Evolutionary conservation across 345 rosid species (phyloP).

Genomic region (Syzygium grande): DNA sequence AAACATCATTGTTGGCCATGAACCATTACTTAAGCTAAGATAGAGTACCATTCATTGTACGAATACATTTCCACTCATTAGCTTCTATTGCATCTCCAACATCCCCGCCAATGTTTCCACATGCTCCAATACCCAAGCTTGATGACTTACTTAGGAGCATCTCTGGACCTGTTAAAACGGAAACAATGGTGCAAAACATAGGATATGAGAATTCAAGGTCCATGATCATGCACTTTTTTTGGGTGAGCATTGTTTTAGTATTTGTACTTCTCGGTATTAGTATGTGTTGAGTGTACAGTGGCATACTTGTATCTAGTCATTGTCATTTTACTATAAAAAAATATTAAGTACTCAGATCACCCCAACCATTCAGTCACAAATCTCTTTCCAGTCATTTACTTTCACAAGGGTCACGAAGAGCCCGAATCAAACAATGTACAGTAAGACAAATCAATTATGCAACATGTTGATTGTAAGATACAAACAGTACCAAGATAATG

Average conservation of each 20-base stretch:
- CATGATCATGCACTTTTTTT: neutral
- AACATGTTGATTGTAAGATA: neutral
- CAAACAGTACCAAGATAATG: neutral
- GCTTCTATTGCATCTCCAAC: slow-evolving; percentile 84
- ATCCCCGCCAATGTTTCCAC: slow-evolving; percentile 55
- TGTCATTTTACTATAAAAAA: neutral
- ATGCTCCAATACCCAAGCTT: slow-evolving; percentile 28
- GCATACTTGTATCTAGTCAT: neutral
- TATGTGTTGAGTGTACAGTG: neutral
- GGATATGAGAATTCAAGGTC: neutral
- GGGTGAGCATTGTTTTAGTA: neutral
- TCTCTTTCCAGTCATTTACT: neutral
- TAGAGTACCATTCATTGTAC: slow-evolving; percentile 61
- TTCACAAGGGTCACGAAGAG: neutral
- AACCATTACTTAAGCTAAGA: neutral
- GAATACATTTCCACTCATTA: slow-evolving; percentile 87
- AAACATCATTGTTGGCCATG: neutral
- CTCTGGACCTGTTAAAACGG: slow-evolving; percentile 62
- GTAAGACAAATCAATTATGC: neutral
- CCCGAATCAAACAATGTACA: neutral
- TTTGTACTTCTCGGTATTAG: neutral
- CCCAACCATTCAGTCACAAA: neutral
- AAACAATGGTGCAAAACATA: neutral
- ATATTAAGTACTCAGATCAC: neutral
- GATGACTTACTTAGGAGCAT: slow-evolving; percentile 71